phyloP scores from a whole-genome alignment of 2,329 filamentous ascomycete species.

The Amauroascus verrucosus region DNA sequence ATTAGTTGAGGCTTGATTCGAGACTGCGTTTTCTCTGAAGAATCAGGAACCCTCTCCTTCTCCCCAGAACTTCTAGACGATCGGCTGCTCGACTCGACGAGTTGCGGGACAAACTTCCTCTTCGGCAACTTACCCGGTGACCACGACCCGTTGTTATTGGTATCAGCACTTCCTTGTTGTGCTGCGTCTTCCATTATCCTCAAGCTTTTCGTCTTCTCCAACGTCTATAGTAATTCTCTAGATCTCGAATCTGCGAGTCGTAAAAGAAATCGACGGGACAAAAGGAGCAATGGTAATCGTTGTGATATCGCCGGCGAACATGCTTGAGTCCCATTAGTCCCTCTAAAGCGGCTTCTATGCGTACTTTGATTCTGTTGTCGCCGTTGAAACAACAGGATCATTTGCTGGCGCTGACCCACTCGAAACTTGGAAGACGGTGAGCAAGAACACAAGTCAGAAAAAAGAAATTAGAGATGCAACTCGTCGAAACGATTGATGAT shows the following conservation, averaged over 20 bases:
- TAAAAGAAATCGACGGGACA: neutral
- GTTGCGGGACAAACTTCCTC: conserved; percentile 13
- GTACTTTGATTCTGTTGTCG: conserved; percentile 1
- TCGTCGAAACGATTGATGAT: neutral
- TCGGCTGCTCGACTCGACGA: conserved; percentile 14
- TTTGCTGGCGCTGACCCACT: conserved; percentile 1
- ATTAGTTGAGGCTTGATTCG: conserved; percentile 11
- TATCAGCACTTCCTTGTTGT: neutral
- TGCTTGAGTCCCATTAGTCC: conserved; percentile 9
- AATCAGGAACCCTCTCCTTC: neutral
- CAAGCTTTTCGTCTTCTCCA: neutral
- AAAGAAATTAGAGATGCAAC: neutral
- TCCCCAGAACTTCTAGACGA: conserved; percentile 2
- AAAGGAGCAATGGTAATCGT: neutral
- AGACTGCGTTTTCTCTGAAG: neutral
- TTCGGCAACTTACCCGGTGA: neutral
- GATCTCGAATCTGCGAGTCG: neutral
- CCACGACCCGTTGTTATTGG: neutral
- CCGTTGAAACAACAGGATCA: conserved; percentile 6
- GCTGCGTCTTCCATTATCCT: conserved; percentile 1
- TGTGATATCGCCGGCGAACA: conserved; percentile 10
- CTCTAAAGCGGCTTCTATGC: neutral
- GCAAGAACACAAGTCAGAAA: neutral
- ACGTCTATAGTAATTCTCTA: conserved; percentile 3
- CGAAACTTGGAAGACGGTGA: conserved; percentile 7